A percentile compares a stretch with the other conserved stretches of the same genome.
phyloP scores from a whole-genome alignment of 495 filamentous ascomycete species.

The Penicillium flavigenum region DNA sequence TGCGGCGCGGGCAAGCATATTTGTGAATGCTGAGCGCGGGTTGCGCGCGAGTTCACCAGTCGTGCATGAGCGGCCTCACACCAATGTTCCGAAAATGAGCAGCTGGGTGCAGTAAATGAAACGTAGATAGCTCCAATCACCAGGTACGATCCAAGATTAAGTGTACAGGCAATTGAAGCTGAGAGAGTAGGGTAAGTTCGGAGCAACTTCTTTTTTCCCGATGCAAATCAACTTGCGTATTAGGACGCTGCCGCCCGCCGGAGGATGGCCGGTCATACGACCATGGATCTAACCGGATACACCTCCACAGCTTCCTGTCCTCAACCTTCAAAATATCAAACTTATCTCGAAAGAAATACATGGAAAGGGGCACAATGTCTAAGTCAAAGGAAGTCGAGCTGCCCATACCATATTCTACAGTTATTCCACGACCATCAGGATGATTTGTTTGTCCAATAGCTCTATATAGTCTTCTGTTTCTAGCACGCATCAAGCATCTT shows the following conservation, averaged over 20 bases:
- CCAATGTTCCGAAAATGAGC: background rate
- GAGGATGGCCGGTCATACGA: slow-evolving; percentile 19
- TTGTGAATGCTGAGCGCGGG: slow-evolving; percentile 30
- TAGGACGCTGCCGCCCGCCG: slow-evolving; percentile 28
- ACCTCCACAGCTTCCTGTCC: background rate
- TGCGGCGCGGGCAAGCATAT: slow-evolving; percentile 38
- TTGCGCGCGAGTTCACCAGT: slow-evolving; percentile 26
- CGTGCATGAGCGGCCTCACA: slow-evolving; percentile 20
- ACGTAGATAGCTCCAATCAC: background rate
- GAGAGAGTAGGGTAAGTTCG: slow-evolving; percentile 20
- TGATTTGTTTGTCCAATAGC: background rate
- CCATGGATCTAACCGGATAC: slow-evolving; percentile 1
- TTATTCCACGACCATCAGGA: background rate
- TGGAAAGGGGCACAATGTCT: background rate
- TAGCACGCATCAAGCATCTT: background rate
- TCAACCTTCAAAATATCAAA: background rate
- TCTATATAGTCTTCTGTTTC: background rate
- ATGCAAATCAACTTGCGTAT: slow-evolving; percentile 20
- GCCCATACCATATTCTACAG: background rate
- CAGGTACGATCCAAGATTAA: background rate
- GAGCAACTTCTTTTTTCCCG: slow-evolving; percentile 28
- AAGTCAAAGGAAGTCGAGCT: background rate
- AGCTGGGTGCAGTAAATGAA: background rate
- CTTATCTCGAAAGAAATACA: background rate
- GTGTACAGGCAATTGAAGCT: slow-evolving; percentile 15